A percentile compares a stretch with the other conserved stretches of the same genome.
Conservation (phyloP, 257 asterid species). For the Phtheirospermum japonicum region DNA sequence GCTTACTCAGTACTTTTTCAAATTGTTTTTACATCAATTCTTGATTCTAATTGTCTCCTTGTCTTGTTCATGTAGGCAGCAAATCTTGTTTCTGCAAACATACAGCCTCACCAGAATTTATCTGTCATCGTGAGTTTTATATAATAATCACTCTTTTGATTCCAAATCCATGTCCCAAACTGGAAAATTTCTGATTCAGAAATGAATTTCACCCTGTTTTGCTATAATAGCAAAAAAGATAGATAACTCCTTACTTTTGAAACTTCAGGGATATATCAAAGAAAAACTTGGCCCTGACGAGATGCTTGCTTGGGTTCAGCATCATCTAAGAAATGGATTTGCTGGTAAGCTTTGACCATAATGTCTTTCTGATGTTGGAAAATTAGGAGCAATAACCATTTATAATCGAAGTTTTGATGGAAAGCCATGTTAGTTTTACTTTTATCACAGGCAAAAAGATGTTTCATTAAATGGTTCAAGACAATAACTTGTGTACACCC, state of each 20-base stretch:
- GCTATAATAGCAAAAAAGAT: conserved; percentile 10
- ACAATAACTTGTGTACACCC: no score
- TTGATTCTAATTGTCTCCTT: conserved; percentile 25
- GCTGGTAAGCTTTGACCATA: conserved; percentile 46
- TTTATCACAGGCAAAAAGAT: conserved; percentile 4
- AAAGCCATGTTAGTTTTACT: no score
- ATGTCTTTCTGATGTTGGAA: neutral
- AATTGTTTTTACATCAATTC: conserved; percentile 1
- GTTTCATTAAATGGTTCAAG: conserved; percentile 7
- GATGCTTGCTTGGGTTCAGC: conserved; percentile 58
- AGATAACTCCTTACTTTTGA: conserved; percentile 1
- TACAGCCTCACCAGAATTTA: conserved; percentile 62
- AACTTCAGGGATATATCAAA: conserved; percentile 42
- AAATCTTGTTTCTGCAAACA: conserved; percentile 50
- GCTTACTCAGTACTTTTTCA: neutral
- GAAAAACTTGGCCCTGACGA: conserved; percentile 76
- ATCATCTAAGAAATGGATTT: conserved; percentile 60
- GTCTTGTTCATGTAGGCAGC: conserved; percentile 50
- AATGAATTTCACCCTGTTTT: neutral
- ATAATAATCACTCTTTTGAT: conserved; percentile 20
- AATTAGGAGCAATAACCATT: conserved; percentile 17
- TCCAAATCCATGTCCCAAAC: conserved; percentile 7
- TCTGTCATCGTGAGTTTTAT: conserved; percentile 47
- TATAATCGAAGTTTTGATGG: conserved; percentile 3
- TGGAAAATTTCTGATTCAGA: conserved; percentile 7